A percentile compares a stretch with the other conserved stretches of the same genome.
phyloP scores from a whole-genome alignment of 2,329 filamentous ascomycete genomes.

The Botrytis byssoidea region DNA sequence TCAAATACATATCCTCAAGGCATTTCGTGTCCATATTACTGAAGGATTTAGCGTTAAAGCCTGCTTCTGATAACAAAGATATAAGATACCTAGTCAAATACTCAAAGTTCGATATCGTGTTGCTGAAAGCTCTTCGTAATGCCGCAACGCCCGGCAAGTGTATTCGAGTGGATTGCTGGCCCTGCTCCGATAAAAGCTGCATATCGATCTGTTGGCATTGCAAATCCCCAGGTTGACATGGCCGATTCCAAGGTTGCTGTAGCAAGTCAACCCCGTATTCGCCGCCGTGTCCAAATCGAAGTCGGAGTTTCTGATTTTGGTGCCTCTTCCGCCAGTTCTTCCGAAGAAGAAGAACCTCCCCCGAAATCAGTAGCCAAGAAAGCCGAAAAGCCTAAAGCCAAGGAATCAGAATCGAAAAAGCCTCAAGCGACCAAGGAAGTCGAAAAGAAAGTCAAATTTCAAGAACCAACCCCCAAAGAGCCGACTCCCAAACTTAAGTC shows the following conservation, averaged over 20 bases:
- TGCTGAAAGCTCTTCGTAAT: neutral
- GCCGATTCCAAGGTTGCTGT: neutral
- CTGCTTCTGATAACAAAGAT: neutral
- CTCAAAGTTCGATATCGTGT: neutral
- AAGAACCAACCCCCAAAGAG: neutral
- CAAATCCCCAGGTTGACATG: neutral
- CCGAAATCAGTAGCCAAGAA: neutral
- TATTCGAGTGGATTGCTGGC: slow-evolving; percentile 7
- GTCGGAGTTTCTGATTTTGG: slow-evolving; percentile 11
- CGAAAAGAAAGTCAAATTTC: slow-evolving; percentile 13
- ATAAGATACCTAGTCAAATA: neutral
- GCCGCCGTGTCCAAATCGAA: neutral
- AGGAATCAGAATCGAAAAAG: neutral
- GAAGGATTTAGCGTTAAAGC: neutral
- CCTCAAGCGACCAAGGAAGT: neutral
- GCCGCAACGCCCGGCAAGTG: slow-evolving; percentile 12
- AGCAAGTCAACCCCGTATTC: neutral
- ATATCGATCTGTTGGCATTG: neutral
- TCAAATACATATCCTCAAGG: neutral
- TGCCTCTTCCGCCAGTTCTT: neutral
- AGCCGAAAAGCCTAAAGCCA: neutral
- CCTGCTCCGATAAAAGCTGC: slow-evolving; percentile 4
- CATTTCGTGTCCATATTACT: neutral
- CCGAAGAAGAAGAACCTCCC: neutral
- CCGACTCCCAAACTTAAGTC: slow-evolving; percentile 15